Percentiles rank a stretch among this genome's conserved stretches.
These are phyloP conservation scores for Schwanniomyces yamadae DNA, from an alignment of 805 yeast species.

Conservation along the genomic window DNA sequence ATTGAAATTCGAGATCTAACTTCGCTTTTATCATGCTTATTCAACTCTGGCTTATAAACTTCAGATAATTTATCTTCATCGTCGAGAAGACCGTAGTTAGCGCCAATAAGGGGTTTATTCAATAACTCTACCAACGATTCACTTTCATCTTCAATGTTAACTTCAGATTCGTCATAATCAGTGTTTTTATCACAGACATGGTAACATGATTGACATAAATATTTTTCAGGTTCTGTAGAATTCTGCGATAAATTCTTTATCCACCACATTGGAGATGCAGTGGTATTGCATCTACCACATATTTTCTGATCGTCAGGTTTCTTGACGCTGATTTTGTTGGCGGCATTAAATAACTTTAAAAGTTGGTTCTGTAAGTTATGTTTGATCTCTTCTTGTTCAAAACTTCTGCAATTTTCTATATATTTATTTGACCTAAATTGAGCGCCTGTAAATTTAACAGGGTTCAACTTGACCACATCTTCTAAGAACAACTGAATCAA, in stretches of 20 bases:
- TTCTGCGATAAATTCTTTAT: not conserved
- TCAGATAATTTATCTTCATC: conserved; percentile 21
- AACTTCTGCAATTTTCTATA: conserved; percentile 18
- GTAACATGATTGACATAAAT: conserved; percentile 34
- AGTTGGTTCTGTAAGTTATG: conserved; percentile 1
- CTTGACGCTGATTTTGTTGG: conserved; percentile 4
- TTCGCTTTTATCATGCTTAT: conserved; percentile 3
- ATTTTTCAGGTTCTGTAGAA: conserved; percentile 2
- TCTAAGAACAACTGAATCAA: conserved; percentile 40
- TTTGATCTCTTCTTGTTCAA: conserved; percentile 12
- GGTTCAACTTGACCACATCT: conserved; percentile 24
- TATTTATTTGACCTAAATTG: conserved; percentile 31
- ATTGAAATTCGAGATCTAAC: conserved; percentile 18
- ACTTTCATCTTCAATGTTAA: conserved; percentile 12
- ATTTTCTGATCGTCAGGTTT: conserved; percentile 3
- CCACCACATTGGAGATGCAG: conserved; percentile 42
- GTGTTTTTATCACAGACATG: conserved; percentile 12
- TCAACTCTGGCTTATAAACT: conserved; percentile 7
- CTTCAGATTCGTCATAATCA: conserved; percentile 9
- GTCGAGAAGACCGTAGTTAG: conserved; percentile 29
- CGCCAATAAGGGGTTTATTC: conserved; percentile 30
- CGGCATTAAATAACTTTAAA: conserved; percentile 7
- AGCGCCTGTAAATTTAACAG: conserved; percentile 26
- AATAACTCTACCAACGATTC: conserved; percentile 20
- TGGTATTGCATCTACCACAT: conserved; percentile 24